These are phyloP conservation scores for Aspergillus nidulans DNA, from an alignment of 495 filamentous ascomycete genomes.

Conservation along the genomic window DNA sequence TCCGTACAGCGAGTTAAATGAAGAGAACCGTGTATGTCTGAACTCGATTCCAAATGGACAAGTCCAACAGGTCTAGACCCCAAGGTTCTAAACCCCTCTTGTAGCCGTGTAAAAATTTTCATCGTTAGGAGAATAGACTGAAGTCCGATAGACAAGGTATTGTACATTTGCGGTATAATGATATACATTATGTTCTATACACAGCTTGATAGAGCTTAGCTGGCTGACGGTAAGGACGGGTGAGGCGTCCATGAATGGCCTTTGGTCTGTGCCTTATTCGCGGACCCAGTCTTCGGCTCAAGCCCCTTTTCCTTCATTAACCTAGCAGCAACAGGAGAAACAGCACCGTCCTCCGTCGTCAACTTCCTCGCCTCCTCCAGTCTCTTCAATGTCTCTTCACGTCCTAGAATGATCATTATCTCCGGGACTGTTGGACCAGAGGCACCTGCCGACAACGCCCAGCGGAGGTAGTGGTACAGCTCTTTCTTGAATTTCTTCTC, in stretches of 20 bases:
- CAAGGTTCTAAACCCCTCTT: too few relatives aligned
- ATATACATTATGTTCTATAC: too few relatives aligned
- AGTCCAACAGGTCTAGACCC: too few relatives aligned
- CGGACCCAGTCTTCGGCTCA: not conserved
- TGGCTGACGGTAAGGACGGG: not conserved
- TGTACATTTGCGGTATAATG: too few relatives aligned
- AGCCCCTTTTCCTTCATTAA: not conserved
- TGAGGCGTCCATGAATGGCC: constrained; percentile 6
- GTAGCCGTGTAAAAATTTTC: too few relatives aligned
- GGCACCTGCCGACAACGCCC: constrained; percentile 56
- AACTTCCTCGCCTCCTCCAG: constrained; percentile 44
- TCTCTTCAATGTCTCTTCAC: constrained; percentile 52
- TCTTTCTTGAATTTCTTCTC: constrained; percentile 40
- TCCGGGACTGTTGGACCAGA: constrained; percentile 56
- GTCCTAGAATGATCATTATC: constrained; percentile 61
- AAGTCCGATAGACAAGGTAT: too few relatives aligned
- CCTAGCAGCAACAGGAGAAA: constrained; percentile 14
- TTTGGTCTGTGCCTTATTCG: not conserved
- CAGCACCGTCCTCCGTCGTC: constrained; percentile 21
- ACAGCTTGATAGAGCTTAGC: too few relatives aligned
- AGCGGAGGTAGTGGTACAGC: constrained; percentile 58
- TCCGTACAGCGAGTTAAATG: too few relatives aligned
- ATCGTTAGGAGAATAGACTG: too few relatives aligned
- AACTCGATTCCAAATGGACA: too few relatives aligned
- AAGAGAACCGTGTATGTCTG: too few relatives aligned